A percentile compares a stretch with the other conserved stretches of the same genome.
These are phyloP conservation scores for Boletus speciosus DNA, from an alignment of 768 basidiomycete genomes.

Conservation along the genomic window DNA sequence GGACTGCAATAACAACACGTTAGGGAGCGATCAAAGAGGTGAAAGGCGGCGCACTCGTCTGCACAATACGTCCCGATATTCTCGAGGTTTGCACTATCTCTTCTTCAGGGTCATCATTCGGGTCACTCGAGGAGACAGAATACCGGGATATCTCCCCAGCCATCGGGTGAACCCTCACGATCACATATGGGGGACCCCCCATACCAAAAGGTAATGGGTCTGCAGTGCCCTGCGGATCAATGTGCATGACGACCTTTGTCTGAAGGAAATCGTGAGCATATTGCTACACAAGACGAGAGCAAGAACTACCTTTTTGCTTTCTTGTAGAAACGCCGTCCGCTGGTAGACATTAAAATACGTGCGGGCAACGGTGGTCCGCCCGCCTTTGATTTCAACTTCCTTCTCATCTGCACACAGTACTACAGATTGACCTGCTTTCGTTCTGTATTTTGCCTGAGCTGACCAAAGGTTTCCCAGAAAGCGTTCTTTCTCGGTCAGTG, in stretches of 20 bases:
- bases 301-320: constrained; percentile 67
- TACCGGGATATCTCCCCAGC: constrained; percentile 80
- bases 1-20: constrained; percentile 46
- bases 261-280: constrained; percentile 29
- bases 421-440: constrained; percentile 69
- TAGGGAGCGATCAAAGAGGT: neutral
- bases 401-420: constrained; percentile 66
- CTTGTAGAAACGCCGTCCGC: constrained; percentile 72
- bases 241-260: constrained; percentile 87
- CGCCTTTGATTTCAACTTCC: constrained; percentile 68
- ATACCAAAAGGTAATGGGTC: constrained; percentile 77
- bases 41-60: constrained; percentile 64
- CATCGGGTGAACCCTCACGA: constrained; percentile 80
- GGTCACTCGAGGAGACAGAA: constrained; percentile 70
- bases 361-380: constrained; percentile 61
- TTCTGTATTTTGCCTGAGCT: constrained; percentile 77
- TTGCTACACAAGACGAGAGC: neutral
- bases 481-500: constrained; percentile 66
- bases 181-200: constrained; percentile 66
- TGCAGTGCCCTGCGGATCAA: constrained; percentile 72
- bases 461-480: constrained; percentile 91
- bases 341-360: constrained; percentile 92
- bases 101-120: constrained; percentile 70
- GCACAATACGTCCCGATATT: constrained; percentile 71
- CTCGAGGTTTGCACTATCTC: constrained; percentile 77